Base-by-base conservation (phyloP, 176 grass and related monocot genomes). In the Phoenix roebelenii region DNA sequence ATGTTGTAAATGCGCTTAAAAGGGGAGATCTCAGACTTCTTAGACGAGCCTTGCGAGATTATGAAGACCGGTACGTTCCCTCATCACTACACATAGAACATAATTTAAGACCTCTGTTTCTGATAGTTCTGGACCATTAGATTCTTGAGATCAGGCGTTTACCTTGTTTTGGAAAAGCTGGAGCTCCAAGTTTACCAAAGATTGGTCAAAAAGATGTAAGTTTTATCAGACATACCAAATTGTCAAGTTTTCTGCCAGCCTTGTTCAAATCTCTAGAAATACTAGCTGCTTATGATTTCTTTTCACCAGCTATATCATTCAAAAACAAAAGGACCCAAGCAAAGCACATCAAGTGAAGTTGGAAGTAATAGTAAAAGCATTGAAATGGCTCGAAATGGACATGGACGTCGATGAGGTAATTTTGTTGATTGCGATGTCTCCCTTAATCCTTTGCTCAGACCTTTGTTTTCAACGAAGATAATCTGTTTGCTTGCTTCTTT, bases 151-250 rank as follows among this genome's bases (percentile, higher is more conserved):
- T 98, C 84, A 15, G 93, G 93, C 4, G 88, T 98, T 49, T 98
- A 85, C 75, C 84, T 98, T 71, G 87, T 98, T 75, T 32, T 92
- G 79, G 93, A 92, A 73, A 98, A 98, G 73, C 84, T 98, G 4
- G 93, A 98, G 55, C 84, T 89, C 58, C 79, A 75, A 57, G 93
- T 98, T 55, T 92, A 85, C 77, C 87, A 91, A 73, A 98, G 81
- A 98, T 71, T 89, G 72, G 71, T 98, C 50, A 44, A 92, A 80
- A 98, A 92, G 72, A 92, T 98, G 93, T 92, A 80, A 88, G 87
- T 83, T 23, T 3, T 44, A 14, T 44, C 35, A 14, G 35, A 12
- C 35, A 14, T 44, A 44, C 35, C 35, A 44, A 44, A 14, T 44
- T 3, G 35, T 12, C 10, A 14, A 44, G 35, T 44, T 44, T 44